Evolutionary conservation across 2,329 filamentous ascomycete genomes (phyloP).

Genomic region (Fusarium coffeatum): DNA sequence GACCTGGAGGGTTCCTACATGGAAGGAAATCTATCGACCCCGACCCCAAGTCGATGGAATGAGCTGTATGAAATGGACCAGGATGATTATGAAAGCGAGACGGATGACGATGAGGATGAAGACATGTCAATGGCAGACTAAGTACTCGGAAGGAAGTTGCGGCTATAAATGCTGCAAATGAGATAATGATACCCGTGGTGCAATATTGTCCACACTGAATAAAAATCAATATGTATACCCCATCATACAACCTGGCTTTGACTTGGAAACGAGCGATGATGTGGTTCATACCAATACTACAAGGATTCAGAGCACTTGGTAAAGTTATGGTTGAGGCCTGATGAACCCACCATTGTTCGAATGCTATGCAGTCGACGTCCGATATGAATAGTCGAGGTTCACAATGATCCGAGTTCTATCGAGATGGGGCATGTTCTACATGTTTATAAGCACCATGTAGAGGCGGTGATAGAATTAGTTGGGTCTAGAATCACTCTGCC

Average conservation of each 20-base stretch:
- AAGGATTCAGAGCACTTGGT: not conserved
- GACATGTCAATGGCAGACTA: conserved; percentile 46
- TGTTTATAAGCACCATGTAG: not conserved
- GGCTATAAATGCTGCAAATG: not conserved
- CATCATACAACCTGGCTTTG: too few relatives aligned
- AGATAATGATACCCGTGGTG: conserved; percentile 45
- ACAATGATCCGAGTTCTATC: not conserved
- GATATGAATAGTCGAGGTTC: not conserved
- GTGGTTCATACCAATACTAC: not conserved
- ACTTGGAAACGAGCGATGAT: not conserved
- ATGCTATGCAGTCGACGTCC: not conserved
- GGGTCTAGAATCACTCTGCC: not conserved
- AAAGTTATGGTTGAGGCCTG: not conserved
- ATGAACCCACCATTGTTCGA: conserved; percentile 27
- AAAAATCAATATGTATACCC: not conserved
- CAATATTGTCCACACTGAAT: conserved; percentile 22
- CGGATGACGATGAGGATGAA: conserved; percentile 46
- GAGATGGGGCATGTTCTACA: not conserved
- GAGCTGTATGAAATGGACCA: conserved; percentile 48
- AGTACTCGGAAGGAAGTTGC: not conserved
- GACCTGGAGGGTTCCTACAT: conserved; percentile 17
- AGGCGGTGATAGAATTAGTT: not conserved
- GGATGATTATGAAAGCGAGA: conserved; percentile 45
- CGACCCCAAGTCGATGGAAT: conserved; percentile 52
- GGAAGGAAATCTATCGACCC: conserved; percentile 47